phyloP scores from a whole-genome alignment of 495 filamentous ascomycete genomes.

The Amorphotheca resinae region DNA sequence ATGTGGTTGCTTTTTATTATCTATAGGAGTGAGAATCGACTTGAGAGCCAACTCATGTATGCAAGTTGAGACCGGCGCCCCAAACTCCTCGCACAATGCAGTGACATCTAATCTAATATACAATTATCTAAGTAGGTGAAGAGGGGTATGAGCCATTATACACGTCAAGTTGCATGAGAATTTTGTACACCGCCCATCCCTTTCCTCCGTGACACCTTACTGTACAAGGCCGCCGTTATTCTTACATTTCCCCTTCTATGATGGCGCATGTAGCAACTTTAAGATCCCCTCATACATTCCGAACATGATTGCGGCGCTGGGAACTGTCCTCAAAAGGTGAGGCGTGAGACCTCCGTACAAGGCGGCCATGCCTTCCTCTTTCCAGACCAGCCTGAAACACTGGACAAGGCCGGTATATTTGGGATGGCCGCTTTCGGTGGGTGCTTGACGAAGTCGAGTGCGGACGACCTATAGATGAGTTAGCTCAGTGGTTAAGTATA shows the following conservation, averaged over 20 bases:
- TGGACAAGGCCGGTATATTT: conserved; percentile 79
- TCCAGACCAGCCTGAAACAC: conserved; percentile 69
- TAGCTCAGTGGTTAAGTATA: background rate
- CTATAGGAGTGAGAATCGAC: conserved; percentile 1
- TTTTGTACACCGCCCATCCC: too few relatives aligned
- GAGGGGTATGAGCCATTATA: too few relatives aligned
- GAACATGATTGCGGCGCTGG: conserved; percentile 83
- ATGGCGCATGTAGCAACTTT: conserved; percentile 23
- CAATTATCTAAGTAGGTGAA: background rate
- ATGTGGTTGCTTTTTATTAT: background rate
- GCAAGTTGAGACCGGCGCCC: background rate
- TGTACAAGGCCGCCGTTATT: background rate
- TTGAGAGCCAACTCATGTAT: conserved; percentile 3
- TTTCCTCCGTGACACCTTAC: background rate
- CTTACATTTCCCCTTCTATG: conserved; percentile 1
- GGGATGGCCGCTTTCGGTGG: conserved; percentile 52
- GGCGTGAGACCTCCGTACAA: conserved; percentile 81
- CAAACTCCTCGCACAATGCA: background rate
- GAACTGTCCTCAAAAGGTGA: conserved; percentile 76
- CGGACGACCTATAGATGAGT: conserved; percentile 48
- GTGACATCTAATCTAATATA: background rate
- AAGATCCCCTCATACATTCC: conserved; percentile 82
- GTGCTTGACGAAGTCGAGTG: conserved; percentile 70
- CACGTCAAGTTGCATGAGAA: too few relatives aligned
- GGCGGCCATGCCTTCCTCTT: conserved; percentile 70